phyloP scores from a whole-genome alignment of 129 eudicot genomes.

The Escallonia rubra region DNA sequence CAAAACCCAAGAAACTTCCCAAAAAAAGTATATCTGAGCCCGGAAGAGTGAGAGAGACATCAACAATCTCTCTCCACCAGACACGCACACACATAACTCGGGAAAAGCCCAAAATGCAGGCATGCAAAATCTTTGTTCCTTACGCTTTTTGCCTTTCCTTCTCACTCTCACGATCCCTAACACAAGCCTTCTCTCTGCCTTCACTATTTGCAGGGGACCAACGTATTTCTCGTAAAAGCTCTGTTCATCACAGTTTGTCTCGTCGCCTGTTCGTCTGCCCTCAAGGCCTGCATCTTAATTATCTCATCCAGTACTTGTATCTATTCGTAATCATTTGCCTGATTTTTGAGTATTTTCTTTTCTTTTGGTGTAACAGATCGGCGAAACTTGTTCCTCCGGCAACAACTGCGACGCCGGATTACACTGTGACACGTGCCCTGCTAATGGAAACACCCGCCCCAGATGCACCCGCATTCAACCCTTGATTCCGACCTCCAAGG shows the following conservation, averaged over 20 bases:
- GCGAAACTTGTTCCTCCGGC: constrained; percentile 67
- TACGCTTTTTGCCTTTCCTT: background rate
- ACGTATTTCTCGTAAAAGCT: background rate
- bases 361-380: constrained; percentile 37
- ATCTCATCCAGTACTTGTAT: background rate
- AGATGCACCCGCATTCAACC: constrained; percentile 78
- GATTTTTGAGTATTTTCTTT: background rate
- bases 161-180: too few relatives aligned
- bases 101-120: constrained; percentile 13
- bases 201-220: constrained; percentile 12
- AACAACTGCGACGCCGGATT: constrained; percentile 63
- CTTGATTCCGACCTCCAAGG: constrained; percentile 62
- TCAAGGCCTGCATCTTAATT: constrained; percentile 28
- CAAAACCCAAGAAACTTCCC: too few relatives aligned
- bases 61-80: background rate
- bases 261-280: constrained; percentile 27
- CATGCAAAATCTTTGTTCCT: background rate
- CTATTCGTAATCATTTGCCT: background rate
- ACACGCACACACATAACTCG: too few relatives aligned
- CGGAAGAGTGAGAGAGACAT: background rate
- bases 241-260: constrained; percentile 26
- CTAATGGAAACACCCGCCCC: constrained; percentile 80
- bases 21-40: too few relatives aligned
- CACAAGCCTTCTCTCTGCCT: too few relatives aligned
- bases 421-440: constrained; percentile 60